These are phyloP conservation scores for Apiospora hydei DNA, from an alignment of 2,329 filamentous ascomycete species.

Conservation along the genomic window DNA sequence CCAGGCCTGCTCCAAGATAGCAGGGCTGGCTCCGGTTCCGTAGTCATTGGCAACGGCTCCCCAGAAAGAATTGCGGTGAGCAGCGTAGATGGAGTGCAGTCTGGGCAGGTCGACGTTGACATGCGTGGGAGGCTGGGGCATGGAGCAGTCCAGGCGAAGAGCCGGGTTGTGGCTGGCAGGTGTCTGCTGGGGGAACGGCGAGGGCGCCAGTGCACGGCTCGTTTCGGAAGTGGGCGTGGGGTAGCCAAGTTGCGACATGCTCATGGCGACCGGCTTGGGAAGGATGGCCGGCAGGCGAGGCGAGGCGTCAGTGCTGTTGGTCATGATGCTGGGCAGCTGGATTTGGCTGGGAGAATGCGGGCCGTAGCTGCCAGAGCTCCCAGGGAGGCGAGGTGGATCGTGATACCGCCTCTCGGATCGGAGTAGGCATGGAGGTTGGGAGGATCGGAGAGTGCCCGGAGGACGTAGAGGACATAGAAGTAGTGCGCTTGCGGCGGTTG, in stretches of 20 bases:
- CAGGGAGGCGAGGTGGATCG: slow-evolving; percentile 58
- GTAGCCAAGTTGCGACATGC: slow-evolving; percentile 49
- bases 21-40: slow-evolving; percentile 66
- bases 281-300: slow-evolving; percentile 67
- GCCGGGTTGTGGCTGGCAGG: slow-evolving; percentile 50
- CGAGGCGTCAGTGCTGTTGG: slow-evolving; percentile 49
- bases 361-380: slow-evolving; percentile 53
- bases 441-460: slow-evolving; percentile 58
- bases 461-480: slow-evolving; percentile 73
- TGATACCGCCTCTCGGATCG: slow-evolving; percentile 56
- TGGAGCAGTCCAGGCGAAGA: slow-evolving; percentile 67
- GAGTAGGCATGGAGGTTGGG: slow-evolving; percentile 56
- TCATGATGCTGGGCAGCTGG: slow-evolving; percentile 62
- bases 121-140: slow-evolving; percentile 49
- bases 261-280: slow-evolving; percentile 67
- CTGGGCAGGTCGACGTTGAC: slow-evolving; percentile 73
- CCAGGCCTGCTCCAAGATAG: slow-evolving; percentile 76
- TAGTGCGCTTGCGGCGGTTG: slow-evolving; percentile 79
- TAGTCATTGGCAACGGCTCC: slow-evolving; percentile 75
- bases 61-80: slow-evolving; percentile 78
- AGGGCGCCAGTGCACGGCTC: slow-evolving; percentile 53
- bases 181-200: slow-evolving; percentile 48
- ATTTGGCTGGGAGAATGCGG: slow-evolving; percentile 53
- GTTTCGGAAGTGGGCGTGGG: slow-evolving; percentile 50
- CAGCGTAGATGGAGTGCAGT: slow-evolving; percentile 73